Percentiles rank a stretch among this genome's conserved stretches.
These are phyloP conservation scores for Pseudozyma sp. DNA, from an alignment of 1,284 basidiomycete species.

Conservation along the genomic window DNA sequence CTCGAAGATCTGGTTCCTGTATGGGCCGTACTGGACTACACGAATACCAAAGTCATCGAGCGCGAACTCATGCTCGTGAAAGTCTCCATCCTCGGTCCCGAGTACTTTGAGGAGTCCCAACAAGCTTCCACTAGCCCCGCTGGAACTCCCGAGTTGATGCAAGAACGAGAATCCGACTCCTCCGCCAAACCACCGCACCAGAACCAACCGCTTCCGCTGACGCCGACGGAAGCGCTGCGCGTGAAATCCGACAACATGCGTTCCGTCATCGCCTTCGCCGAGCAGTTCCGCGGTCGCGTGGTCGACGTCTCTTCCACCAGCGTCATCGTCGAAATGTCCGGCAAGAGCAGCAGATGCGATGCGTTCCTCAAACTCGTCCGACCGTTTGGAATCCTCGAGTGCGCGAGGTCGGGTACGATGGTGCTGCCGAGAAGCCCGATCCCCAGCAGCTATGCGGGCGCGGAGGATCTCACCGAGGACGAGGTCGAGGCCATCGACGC, in stretches of 20 bases:
- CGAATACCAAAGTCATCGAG: constrained; percentile 75
- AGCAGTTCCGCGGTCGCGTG: constrained; percentile 90
- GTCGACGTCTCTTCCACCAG: constrained; percentile 95
- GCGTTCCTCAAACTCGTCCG: constrained; percentile 91
- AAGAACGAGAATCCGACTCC: constrained; percentile 49
- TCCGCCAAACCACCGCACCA: constrained; percentile 15
- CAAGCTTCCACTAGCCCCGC: constrained; percentile 27
- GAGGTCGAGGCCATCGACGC: constrained; percentile 63
- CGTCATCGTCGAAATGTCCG: constrained; percentile 93
- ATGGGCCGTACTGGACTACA: constrained; percentile 69
- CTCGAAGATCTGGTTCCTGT: constrained; percentile 67
- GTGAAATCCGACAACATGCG: constrained; percentile 90
- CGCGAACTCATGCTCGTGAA: constrained; percentile 90
- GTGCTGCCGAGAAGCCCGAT: constrained; percentile 66
- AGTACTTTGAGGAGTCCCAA: constrained; percentile 80
- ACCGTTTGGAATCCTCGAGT: constrained; percentile 94
- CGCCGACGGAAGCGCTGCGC: constrained; percentile 82
- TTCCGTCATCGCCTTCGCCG: constrained; percentile 83
- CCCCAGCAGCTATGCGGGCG: constrained; percentile 58
- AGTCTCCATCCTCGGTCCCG: constrained; percentile 94
- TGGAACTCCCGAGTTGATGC: constrained; percentile 53
- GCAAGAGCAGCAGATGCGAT: constrained; percentile 89
- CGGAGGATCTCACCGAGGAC: constrained; percentile 54
- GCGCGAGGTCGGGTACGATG: constrained; percentile 79
- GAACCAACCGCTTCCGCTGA: constrained; percentile 72